Base-by-base conservation (phyloP, 192 early-diverging fungal species). In the Podila verticillata region DNA sequence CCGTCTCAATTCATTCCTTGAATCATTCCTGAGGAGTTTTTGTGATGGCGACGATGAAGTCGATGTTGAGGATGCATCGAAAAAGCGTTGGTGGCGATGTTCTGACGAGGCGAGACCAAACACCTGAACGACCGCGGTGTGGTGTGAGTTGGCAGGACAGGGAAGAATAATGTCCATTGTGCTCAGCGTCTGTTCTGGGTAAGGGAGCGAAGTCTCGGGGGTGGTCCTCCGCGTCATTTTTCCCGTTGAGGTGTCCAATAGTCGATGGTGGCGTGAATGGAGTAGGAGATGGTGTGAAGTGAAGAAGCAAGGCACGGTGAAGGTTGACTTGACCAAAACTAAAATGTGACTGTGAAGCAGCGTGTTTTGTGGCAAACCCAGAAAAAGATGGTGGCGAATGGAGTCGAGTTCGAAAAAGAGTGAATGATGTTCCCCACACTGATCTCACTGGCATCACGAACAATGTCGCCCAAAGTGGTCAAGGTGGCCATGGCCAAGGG, bases 381-480 rank as follows among this genome's bases (percentile, higher is more conserved):
- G 7, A 2, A 15, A 44, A 44, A 44, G 39, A 44, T 54, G 51
- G 51, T 54, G 51, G 51, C 51, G 24, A 54, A 54, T 54, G n/a
- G 10, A 24, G 51, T 54, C 51, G 8, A 54, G n/a, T 5, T n/a
- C 51, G 7, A 54, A 54, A n/a, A 54, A n/a, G 2, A 29, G 28
- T 5, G 22, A 47, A 29, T 34, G 29, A 66, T 66, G 72, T 39
- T 56, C 29, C 32, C 34, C 24, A 66, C 67, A 17, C 30, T 61
- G 30, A 15, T 28, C 34, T 24, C 39, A 7, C 17, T 61, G 30
- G 29, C 57, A 34, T 48, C 49, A 15, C 56, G 31, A 30, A 48
- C 57, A 13, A 72, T 80, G 69, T 68, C 66, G 2, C 77, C 77
- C 7, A 80, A 80, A 36, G 66, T 60, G n/a, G 29, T 51, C 12